phyloP scores from a whole-genome alignment of 306 rosid genomes.

The Fragaria ananassa region DNA sequence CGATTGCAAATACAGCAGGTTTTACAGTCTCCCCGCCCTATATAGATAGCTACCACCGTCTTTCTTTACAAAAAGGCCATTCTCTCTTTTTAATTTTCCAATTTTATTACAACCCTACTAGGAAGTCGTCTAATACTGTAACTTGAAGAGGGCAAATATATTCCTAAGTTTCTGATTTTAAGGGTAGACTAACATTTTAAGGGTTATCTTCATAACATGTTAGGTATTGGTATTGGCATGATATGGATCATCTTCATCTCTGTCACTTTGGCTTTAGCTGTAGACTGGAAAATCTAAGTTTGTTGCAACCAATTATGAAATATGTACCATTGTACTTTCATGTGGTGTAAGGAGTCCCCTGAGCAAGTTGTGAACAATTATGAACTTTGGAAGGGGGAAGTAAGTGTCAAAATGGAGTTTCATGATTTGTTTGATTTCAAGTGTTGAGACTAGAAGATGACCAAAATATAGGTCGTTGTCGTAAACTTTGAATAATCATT shows the following conservation, averaged over 20 bases:
- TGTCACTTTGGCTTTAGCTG: not conserved
- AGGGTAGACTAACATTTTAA: not conserved
- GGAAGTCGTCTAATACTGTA: conserved; percentile 20
- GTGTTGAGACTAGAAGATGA: no score
- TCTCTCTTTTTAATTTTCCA: conserved; percentile 11
- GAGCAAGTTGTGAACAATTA: not conserved
- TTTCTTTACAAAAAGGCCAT: conserved; percentile 15
- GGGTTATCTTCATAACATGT: not conserved
- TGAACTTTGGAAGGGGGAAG: not conserved
- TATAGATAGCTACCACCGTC: conserved; percentile 7
- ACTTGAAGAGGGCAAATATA: not conserved
- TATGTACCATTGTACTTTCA: not conserved
- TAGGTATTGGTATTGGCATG: not conserved
- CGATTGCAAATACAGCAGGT: conserved; percentile 47
- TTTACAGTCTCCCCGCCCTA: conserved; percentile 19
- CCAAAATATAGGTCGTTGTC: no score
- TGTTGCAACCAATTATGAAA: not conserved
- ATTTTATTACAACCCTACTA: conserved; percentile 30
- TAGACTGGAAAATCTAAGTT: not conserved
- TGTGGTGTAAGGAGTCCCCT: not conserved
- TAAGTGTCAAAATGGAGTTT: no score
- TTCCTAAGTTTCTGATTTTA: no score
- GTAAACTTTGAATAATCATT: no score
- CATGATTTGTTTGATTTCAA: no score
- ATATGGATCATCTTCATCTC: not conserved